Conservation (phyloP, 2,329 filamentous ascomycete genomes). For the Verticillium klebahnii region DNA sequence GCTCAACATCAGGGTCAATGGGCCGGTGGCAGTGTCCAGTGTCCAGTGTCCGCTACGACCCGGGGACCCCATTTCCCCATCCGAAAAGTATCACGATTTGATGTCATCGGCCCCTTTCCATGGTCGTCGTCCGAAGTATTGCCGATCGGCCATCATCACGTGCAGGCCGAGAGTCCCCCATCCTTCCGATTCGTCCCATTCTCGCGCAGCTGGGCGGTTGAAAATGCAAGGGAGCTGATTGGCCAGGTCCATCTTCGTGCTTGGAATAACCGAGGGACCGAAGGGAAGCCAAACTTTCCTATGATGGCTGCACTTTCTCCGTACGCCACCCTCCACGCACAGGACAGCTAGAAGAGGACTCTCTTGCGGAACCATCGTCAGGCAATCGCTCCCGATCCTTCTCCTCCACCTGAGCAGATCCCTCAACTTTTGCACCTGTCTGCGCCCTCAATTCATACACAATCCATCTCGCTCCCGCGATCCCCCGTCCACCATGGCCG, state of each 20-base stretch:
- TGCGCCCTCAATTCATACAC: background rate
- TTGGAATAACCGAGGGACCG: constrained; percentile 3
- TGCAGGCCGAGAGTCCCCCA: background rate
- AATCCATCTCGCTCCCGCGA: background rate
- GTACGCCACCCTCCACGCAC: constrained; percentile 1
- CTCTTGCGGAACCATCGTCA: background rate
- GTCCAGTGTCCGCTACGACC: background rate
- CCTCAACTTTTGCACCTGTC: too few species aligned
- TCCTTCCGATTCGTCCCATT: background rate
- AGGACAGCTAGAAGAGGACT: background rate
- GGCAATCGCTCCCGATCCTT: background rate
- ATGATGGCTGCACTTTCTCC: constrained; percentile 2
- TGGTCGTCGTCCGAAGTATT: background rate
- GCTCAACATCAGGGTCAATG: background rate
- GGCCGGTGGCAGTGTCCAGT: background rate
- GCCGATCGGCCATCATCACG: background rate
- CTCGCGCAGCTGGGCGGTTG: background rate
- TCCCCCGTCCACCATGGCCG: constrained; percentile 43
- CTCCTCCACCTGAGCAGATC: too few species aligned
- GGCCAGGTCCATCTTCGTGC: background rate
- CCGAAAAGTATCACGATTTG: background rate
- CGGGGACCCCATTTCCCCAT: background rate
- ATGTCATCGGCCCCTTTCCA: background rate
- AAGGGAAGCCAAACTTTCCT: constrained; percentile 2
- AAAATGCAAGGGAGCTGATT: background rate